Conservation (phyloP, 257 asterid species). For the Capsicum baccatum region DNA sequence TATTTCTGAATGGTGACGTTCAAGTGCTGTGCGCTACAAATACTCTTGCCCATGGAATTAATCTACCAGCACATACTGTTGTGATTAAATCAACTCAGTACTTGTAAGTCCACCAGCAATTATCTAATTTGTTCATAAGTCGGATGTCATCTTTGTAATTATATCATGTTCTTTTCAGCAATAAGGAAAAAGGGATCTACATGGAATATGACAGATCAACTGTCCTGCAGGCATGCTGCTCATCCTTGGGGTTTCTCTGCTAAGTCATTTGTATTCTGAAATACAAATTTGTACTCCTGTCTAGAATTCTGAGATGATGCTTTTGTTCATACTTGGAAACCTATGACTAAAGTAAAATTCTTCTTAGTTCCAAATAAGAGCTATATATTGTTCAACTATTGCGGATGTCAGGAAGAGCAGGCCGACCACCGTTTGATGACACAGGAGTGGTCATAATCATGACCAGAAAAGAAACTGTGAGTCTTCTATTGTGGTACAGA, state of each 20-base stretch:
- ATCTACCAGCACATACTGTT: conserved; percentile 98
- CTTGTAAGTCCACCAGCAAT: conserved; percentile 58
- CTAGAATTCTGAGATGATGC: not conserved
- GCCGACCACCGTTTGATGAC: conserved; percentile 98
- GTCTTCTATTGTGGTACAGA: conserved; percentile 9
- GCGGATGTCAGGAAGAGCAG: conserved; percentile 99
- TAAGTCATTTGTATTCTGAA: conserved; percentile 3
- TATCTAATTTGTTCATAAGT: conserved; percentile 28
- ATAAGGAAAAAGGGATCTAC: conserved; percentile 93
- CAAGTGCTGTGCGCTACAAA: conserved; percentile 92
- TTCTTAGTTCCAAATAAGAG: conserved; percentile 23
- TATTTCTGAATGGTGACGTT: conserved; percentile 88
- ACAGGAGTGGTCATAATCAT: conserved; percentile 93
- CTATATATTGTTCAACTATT: conserved; percentile 34
- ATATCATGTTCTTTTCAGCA: conserved; percentile 56
- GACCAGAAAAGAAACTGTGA: conserved; percentile 97
- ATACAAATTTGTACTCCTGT: not conserved
- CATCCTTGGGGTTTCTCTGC: conserved; percentile 22
- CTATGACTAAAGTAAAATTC: not conserved
- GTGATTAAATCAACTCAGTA: conserved; percentile 91
- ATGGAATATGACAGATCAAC: conserved; percentile 95
- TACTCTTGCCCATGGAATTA: conserved; percentile 97
- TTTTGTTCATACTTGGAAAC: conserved; percentile 18
- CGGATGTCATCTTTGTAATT: conserved; percentile 26
- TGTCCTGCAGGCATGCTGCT: conserved; percentile 73